Base-by-base conservation (phyloP, 352 stramenopile species). In the Lagenidium giganteum region DNA sequence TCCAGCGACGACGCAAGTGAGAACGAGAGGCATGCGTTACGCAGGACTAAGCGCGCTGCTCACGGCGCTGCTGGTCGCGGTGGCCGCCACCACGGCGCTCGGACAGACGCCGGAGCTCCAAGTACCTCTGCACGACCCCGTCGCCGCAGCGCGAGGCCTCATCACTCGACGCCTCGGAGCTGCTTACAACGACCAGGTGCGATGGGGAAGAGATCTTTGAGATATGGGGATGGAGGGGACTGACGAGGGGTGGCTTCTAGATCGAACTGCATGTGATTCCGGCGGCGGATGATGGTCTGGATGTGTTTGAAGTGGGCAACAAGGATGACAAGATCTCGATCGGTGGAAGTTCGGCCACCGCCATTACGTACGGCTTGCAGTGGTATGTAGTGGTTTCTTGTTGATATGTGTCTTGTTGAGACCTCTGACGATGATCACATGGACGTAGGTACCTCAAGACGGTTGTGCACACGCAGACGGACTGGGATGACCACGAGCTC, bases 401-500 rank as follows among this genome's bases (percentile, higher is more conserved):
- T 13, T 18, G 1, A 13, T 38, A 32, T 32, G 27, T 32, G 27
- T 32, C 27, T 32, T 32, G 27, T 32, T 32, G 27, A 32, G 27
- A 32, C 27, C 27, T 32, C 27, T 40, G 28, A 26, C 42, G 25
- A 24, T 34, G 18, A 8, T 28, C n/a, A 32, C 24, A 20, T n/a
- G 40, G 25, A 18, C 26, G 24, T 31, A 64, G 54, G 54, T 91
- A 88, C 46, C 56, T 91, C 20, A 91, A 91, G 59, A 69, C 49
- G 5, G 51, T 70, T 9, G 44, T 91, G 40, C 72, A 76, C 40
- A 88, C 78, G 25, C 78, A 91, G 44, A 91, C 73, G 2, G 78
- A 91, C 55, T 91, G 78, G 78, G 67, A 88, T 61, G 73, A 86
- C 50, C 75, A 91, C 55, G 61, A 64, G 42, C 61, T 87, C 21